These are phyloP conservation scores for Talaromyces sp. DNA, from an alignment of 2,329 filamentous ascomycete genomes.

Conservation along the genomic window DNA sequence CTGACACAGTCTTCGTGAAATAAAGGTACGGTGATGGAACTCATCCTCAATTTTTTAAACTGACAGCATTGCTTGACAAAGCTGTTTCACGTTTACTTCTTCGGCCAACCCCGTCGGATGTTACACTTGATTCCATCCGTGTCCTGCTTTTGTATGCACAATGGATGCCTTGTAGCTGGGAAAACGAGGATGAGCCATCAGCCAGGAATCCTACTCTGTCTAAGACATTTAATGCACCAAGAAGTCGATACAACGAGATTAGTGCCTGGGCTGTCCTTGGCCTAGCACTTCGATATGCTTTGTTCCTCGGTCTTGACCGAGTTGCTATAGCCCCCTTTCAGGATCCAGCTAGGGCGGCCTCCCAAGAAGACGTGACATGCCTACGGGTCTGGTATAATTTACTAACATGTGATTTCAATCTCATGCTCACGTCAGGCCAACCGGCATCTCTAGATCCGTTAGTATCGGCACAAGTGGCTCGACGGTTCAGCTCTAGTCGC, in stretches of 20 bases:
- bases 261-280: slow-evolving; percentile 19
- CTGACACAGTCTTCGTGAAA: no score
- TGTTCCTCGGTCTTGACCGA: slow-evolving; percentile 14
- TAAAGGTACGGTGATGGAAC: background rate
- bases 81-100: slow-evolving; percentile 6
- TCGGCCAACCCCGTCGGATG: slow-evolving; percentile 14
- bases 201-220: background rate
- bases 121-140: slow-evolving; percentile 17
- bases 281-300: slow-evolving; percentile 17
- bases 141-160: slow-evolving; percentile 19
- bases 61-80: slow-evolving; percentile 5
- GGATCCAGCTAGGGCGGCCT: background rate
- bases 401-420: slow-evolving; percentile 18
- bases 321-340: slow-evolving; percentile 13
- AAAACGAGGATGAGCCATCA: slow-evolving; percentile 5
- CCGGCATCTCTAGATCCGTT: slow-evolving; percentile 17
- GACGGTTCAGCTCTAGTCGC: slow-evolving; percentile 11
- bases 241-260: slow-evolving; percentile 17
- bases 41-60: slow-evolving; percentile 4
- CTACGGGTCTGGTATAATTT: slow-evolving; percentile 20
- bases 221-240: background rate
- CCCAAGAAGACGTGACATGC: slow-evolving; percentile 12
- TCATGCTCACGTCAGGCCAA: slow-evolving; percentile 18
- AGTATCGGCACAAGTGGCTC: slow-evolving; percentile 12
- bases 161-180: slow-evolving; percentile 18